A percentile compares a stretch with the other conserved stretches of the same genome.
These are phyloP conservation scores for Chenopodium suecicum DNA, from an alignment of 148 eudicot species.

Conservation along the genomic window DNA sequence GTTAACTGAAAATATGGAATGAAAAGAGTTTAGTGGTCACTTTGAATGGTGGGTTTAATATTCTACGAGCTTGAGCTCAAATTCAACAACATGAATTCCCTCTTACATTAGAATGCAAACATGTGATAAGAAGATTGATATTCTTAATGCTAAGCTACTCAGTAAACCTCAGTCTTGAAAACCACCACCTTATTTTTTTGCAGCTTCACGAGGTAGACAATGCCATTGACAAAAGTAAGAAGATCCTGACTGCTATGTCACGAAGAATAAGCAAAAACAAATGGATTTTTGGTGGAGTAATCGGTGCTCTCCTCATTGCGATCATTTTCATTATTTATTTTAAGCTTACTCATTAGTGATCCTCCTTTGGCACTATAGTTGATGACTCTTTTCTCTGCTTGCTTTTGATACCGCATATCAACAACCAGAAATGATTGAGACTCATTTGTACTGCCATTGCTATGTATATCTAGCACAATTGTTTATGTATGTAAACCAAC, in stretches of 20 bases:
- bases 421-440: background rate
- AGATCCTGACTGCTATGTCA: conserved; percentile 79
- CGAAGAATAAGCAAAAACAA: conserved; percentile 89
- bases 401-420: conserved; percentile 10
- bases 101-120: background rate
- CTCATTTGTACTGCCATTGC: conserved; percentile 23
- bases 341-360: conserved; percentile 52
- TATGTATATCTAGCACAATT: conserved; percentile 25
- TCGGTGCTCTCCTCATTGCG: conserved; percentile 71
- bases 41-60: background rate
- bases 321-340: conserved; percentile 69
- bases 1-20: background rate
- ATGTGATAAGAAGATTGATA: background rate
- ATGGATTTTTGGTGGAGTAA: conserved; percentile 75
- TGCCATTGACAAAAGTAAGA: conserved; percentile 90
- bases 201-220: conserved; percentile 94
- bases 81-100: background rate
- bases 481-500: conserved; percentile 22
- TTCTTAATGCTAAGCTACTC: background rate
- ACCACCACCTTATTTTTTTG: conserved; percentile 23
- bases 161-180: background rate
- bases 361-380: conserved; percentile 1
- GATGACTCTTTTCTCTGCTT: conserved; percentile 15
- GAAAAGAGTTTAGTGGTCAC: background rate
- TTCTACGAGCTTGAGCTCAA: background rate